These are phyloP conservation scores for Dictyostelium citrinum DNA, from an alignment of 78 protist species.

Conservation along the genomic window DNA sequence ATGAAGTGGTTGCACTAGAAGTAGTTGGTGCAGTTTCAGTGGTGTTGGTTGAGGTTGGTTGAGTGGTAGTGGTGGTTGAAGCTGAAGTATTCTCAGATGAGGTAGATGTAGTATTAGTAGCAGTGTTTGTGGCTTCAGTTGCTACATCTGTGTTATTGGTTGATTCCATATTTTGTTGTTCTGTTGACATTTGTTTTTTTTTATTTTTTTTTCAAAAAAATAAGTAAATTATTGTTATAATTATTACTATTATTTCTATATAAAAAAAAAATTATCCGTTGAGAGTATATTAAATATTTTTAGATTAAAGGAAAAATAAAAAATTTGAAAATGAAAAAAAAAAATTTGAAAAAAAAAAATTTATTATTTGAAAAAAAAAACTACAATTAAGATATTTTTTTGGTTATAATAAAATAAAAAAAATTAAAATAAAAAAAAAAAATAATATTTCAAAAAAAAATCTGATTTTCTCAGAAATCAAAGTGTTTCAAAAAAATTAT, in stretches of 20 bases:
- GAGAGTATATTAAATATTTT: neutral
- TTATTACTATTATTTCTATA: neutral
- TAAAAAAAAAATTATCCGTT: neutral
- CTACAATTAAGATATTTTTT: neutral
- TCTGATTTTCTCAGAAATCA: no score
- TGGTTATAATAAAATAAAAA: neutral
- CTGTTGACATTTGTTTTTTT: neutral
- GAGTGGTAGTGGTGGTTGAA: neutral
- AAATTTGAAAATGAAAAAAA: neutral
- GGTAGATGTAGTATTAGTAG: neutral
- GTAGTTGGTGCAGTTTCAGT: neutral
- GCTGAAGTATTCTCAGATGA: neutral
- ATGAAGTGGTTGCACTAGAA: neutral
- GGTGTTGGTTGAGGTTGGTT: neutral
- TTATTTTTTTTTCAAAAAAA: no score
- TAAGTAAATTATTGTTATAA: no score
- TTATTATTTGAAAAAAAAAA: neutral
- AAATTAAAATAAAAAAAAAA: no score
- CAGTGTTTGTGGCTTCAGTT: neutral
- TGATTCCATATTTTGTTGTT: neutral
- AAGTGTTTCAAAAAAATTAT: no score
- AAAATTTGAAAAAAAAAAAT: neutral
- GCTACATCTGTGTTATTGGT: neutral
- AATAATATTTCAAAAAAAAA: no score
- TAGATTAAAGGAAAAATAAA: neutral